Evolutionary conservation across 495 filamentous ascomycete species (phyloP), one percentile per base, ranked within the genome.

Genomic region (Aspergillus coremiiformis): DNA sequence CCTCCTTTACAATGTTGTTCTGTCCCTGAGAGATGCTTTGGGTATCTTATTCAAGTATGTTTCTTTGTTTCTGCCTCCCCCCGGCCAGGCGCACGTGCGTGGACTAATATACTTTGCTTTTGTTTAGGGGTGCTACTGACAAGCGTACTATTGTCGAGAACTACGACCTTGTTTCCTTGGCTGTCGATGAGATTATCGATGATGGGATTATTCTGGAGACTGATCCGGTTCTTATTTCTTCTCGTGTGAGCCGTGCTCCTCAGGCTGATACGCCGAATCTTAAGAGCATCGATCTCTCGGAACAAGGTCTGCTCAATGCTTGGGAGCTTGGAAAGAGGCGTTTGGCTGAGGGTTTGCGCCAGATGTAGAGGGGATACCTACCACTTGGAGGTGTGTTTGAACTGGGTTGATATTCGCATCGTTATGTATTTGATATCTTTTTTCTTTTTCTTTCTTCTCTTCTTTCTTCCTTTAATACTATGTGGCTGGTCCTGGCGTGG

Each of bases 91-190:
- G n/a, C n/a, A n/a, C n/a, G n/a, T n/a, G n/a, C n/a, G 15, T 2
- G 19, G 3, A 39, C 53, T 63, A 53, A 65, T 47, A 4, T 37
- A 10, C 22, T 19, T 29, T 33, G 26, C n/a, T 37, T 7, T 26
- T 21, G 52, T 52, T 41, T 55, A 92, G 86, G 69, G 91, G 91
- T 71, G 88, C 89, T 21, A 90, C 90, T 47, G 93, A 99, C 76
- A 96, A 96, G 77, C 87, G 93, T 54, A 97, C 92, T 9, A 87
- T 97, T 54, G 83, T 96, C 62, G 93, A 99, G 72, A 96, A 96
- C 78, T 98, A 96, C 75, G 93, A 97, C 63, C 79, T 84, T 8
- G 87, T 95, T 50, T 86, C 90, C 19, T 78, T 99, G 19, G 87
- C 91, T 39, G 87, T 97, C 49, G 93, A 99, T 68, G 93, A 99